These are phyloP conservation scores for Heimioporus punctisporus DNA, from an alignment of 1,284 basidiomycete genomes.

Conservation along the genomic window DNA sequence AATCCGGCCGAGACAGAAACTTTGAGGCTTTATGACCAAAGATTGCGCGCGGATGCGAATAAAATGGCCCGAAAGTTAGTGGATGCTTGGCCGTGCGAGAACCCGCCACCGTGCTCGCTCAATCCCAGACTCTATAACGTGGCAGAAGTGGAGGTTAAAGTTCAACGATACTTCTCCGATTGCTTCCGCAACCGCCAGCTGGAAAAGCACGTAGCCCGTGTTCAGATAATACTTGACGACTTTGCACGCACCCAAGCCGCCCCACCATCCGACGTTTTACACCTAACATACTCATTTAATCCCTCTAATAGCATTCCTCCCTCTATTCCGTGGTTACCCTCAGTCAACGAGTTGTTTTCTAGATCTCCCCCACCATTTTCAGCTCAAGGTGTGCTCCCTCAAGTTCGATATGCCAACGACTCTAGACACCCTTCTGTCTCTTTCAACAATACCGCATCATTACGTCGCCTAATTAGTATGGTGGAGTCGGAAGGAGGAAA, in stretches of 20 bases:
- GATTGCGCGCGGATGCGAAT: too few relatives aligned
- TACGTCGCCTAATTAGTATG: conserved; percentile 4
- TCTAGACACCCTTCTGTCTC: too few relatives aligned
- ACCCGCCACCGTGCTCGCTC: conserved; percentile 4
- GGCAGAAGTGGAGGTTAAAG: not conserved
- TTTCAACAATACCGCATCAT: too few relatives aligned
- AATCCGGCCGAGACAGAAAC: too few relatives aligned
- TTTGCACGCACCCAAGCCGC: not conserved
- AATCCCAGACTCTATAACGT: conserved; percentile 5
- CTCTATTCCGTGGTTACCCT: not conserved
- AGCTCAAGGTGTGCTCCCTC: not conserved
- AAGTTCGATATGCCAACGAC: too few relatives aligned
- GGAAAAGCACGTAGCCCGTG: not conserved
- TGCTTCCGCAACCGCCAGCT: not conserved
- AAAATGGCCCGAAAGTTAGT: not conserved
- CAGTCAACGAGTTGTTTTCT: conserved; percentile 3
- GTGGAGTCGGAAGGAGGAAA: not conserved
- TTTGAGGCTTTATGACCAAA: too few relatives aligned
- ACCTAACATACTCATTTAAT: conserved; percentile 11
- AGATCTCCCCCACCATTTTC: not conserved
- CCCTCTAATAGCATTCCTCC: not conserved
- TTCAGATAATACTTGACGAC: conserved; percentile 14
- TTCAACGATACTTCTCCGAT: conserved; percentile 5
- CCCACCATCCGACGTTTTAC: not conserved
- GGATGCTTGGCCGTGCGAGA: not conserved